Conservation (phyloP, 768 basidiomycete species). For the Rhodotorula taiwanensis region DNA sequence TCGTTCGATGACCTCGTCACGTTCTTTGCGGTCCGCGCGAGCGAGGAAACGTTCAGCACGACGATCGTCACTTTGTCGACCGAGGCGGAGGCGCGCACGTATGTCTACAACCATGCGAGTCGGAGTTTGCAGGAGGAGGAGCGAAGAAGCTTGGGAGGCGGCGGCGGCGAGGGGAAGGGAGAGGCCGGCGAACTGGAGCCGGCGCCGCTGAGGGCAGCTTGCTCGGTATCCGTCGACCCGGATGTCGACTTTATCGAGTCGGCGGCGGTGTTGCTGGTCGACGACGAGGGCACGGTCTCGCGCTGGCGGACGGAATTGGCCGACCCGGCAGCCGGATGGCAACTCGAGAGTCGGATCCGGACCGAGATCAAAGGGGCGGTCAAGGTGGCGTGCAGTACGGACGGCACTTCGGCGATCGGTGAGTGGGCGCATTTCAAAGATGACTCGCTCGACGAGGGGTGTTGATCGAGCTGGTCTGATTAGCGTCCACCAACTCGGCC, state of each 20-base stretch:
- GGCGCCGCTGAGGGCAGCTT: background rate
- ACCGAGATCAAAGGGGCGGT: background rate
- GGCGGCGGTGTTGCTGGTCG: conserved; percentile 3
- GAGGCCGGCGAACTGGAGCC: background rate
- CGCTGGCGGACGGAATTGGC: background rate
- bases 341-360: background rate
- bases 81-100: background rate
- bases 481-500: no score
- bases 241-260: background rate
- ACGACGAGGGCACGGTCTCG: conserved; percentile 9
- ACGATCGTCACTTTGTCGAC: conserved; percentile 2
- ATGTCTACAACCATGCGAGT: conserved; percentile 6
- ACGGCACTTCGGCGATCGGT: conserved; percentile 87
- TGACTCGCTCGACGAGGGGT: no score
- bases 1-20: background rate
- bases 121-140: background rate
- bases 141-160: no score
- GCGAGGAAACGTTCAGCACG: conserved; percentile 4
- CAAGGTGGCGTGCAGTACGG: conserved; percentile 76
- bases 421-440: conserved; percentile 38
- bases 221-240: background rate
- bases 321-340: background rate
- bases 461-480: no score
- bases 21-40: conserved; percentile 11
- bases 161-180: background rate